Evolutionary conservation across 2,329 filamentous ascomycete genomes (phyloP), one percentile per base, ranked within the genome.

Genomic region (Trichoderma sp.): DNA sequence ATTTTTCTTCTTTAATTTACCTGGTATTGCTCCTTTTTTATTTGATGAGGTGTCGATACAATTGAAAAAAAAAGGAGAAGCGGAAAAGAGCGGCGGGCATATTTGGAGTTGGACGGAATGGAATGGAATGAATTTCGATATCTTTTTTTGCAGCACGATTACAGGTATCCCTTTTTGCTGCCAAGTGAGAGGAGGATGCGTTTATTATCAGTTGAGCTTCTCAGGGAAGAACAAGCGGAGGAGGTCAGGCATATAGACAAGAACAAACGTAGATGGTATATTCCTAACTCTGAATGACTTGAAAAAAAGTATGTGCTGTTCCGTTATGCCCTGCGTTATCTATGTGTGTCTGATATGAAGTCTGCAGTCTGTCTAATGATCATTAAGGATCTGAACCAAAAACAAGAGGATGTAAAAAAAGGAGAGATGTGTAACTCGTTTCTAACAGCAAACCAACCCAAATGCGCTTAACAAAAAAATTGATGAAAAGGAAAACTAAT

Each of bases 61-160:
- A 12, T 4, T n/a, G n/a, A 16, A 27, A 53, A 33, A 29, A n/a
- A 50, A 50, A 12, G 27, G 67, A 71, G 18, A 62, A 56, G 59
- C 14, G 41, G 29, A 56, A 73, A 73, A 65, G 41, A 73, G 29
- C 64, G 59, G 35, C n/a, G 27, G 65, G 71, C 71, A 73, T 73
- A 65, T 56, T 18, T 65, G 71, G 71, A 73, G 71, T 73, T 73
- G 60, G 60, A 65, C 59, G 71, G 71, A 29, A 53, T 38, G 71
- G 60, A 73, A 56, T 56, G 71, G 60, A 63, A 45, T 31, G 41
- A 53, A 45, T 62, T 71, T 56, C 33, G 24, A 14, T 65, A 18
- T 38, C 41, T 45, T 6, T 29, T 45, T 38, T 56, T 33, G 9
- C 6, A 31, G 29, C 18, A 16, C 6, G 29, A 21, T 12, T 53